Conservation (phyloP, 768 basidiomycete species). For the Mycena belliarum region DNA sequence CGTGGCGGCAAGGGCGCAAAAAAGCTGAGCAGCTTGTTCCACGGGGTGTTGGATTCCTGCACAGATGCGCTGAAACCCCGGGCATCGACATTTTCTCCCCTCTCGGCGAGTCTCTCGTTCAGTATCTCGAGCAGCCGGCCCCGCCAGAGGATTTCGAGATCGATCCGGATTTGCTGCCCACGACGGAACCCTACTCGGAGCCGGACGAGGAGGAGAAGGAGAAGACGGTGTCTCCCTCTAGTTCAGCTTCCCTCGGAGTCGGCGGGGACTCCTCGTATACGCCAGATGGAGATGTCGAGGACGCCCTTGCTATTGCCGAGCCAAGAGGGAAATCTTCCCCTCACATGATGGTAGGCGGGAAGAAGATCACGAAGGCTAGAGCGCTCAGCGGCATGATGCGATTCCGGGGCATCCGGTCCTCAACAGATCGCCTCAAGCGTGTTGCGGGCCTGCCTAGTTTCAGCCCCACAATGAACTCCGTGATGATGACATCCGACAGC, state of each 20-base stretch:
- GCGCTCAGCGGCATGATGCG: conserved; percentile 1
- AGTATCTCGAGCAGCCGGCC: neutral
- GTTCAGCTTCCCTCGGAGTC: neutral
- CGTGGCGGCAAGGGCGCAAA: no score
- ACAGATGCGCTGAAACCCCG: no score
- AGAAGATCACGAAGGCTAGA: neutral
- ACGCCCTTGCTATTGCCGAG: neutral
- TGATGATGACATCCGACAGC: neutral
- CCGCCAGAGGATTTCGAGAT: neutral
- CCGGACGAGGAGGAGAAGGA: no score
- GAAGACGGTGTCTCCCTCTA: no score
- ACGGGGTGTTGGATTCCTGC: no score
- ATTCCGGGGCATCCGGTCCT: neutral
- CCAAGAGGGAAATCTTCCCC: neutral
- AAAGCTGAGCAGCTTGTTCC: no score
- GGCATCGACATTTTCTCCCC: neutral
- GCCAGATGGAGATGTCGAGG: neutral
- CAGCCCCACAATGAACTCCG: neutral
- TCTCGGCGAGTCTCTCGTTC: neutral
- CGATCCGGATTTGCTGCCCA: neutral
- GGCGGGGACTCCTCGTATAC: neutral
- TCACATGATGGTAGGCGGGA: neutral
- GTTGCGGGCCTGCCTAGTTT: neutral
- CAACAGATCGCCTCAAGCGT: neutral
- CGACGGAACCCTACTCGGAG: no score